These are phyloP conservation scores for Artemisia argyi DNA, from an alignment of 129 eudicot species.

Conservation along the genomic window DNA sequence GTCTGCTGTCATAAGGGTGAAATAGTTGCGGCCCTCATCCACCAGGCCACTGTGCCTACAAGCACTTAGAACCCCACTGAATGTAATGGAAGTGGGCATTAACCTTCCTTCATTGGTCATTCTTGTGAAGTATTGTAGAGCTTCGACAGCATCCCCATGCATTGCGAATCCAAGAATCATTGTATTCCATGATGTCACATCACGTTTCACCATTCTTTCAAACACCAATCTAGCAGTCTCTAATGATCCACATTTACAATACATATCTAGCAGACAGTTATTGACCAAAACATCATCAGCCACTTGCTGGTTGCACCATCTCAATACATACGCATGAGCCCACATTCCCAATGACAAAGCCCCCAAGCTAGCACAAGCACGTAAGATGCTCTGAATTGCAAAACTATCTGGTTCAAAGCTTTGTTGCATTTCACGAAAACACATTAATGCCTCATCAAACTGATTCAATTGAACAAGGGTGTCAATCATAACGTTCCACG, in stretches of 20 bases:
- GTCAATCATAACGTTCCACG: constrained; percentile 83
- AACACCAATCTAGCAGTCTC: constrained; percentile 51
- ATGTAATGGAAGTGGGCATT: constrained; percentile 75
- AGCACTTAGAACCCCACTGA: constrained; percentile 66
- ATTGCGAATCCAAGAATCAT: constrained; percentile 73
- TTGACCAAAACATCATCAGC: constrained; percentile 48
- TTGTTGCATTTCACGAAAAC: constrained; percentile 57
- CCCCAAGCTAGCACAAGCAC: constrained; percentile 77
- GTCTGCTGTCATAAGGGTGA: constrained; percentile 48
- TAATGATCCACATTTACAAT: constrained; percentile 73
- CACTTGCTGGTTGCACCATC: constrained; percentile 27
- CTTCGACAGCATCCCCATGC: constrained; percentile 65
- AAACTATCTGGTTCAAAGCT: constrained; percentile 64
- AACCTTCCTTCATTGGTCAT: constrained; percentile 49
- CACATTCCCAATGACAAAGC: constrained; percentile 86
- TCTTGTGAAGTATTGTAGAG: constrained; percentile 43
- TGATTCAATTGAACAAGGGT: constrained; percentile 61
- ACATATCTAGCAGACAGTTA: constrained; percentile 67
- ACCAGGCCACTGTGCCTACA: constrained; percentile 81
- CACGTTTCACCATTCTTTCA: constrained; percentile 51
- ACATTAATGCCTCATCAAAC: constrained; percentile 59
- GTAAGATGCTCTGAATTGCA: constrained; percentile 60
- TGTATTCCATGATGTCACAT: constrained; percentile 82
- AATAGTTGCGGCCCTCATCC: constrained; percentile 56
- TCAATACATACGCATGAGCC: constrained; percentile 69